phyloP scores from a whole-genome alignment of 164 flowering plant species.

The Aristolochia contorta region DNA sequence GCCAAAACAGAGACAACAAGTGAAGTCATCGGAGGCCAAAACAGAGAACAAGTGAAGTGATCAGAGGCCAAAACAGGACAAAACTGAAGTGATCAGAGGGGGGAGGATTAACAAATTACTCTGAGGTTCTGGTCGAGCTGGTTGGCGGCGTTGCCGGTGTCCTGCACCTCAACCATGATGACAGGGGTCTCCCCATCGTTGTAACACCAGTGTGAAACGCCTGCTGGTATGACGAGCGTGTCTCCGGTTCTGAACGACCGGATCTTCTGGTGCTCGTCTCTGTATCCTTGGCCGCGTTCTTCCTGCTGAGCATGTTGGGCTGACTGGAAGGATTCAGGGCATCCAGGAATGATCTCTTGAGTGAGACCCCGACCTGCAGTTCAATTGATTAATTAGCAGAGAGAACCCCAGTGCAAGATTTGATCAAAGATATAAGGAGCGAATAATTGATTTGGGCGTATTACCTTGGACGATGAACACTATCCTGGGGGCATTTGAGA shows the following conservation, averaged over 20 bases:
- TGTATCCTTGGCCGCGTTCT: background rate
- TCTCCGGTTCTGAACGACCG: constrained; percentile 33
- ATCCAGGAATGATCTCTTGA: constrained; percentile 28
- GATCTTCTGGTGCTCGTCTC: constrained; percentile 59
- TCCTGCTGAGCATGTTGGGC: background rate
- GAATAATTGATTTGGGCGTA: no score
- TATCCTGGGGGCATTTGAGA: constrained; percentile 22
- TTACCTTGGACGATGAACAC: constrained; percentile 27
- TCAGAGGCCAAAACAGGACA: background rate
- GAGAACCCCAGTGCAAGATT: no score
- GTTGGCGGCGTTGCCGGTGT: constrained; percentile 39
- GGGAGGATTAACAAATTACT: no score
- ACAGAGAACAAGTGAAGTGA: background rate
- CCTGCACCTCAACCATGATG: constrained; percentile 29
- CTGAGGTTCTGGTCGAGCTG: constrained; percentile 48
- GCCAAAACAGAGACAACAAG: background rate
- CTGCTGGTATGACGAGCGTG: constrained; percentile 44
- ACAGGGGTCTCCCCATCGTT: constrained; percentile 39
- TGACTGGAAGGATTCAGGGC: constrained; percentile 32
- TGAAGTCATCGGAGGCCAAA: no score
- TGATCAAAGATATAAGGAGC: no score
- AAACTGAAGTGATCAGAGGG: no score
- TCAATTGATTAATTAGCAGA: no score
- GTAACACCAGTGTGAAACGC: constrained; percentile 44
- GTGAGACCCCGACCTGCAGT: constrained; percentile 24